A percentile compares a stretch with the other conserved stretches of the same genome.
These are phyloP conservation scores for Anthracocystis walkeri DNA, from an alignment of 1,284 basidiomycete genomes.

Conservation along the genomic window DNA sequence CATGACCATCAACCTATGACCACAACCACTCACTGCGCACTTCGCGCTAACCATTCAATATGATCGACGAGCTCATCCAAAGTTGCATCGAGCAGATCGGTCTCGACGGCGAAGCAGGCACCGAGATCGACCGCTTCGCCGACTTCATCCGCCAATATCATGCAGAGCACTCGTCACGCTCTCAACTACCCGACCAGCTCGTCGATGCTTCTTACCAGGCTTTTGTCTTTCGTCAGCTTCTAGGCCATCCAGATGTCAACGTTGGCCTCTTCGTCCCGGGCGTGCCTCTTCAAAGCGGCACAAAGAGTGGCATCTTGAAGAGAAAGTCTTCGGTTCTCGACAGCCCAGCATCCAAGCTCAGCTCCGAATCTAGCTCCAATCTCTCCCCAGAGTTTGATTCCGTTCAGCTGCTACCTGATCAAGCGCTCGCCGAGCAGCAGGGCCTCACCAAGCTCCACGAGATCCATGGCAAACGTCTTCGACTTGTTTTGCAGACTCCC, in stretches of 20 bases:
- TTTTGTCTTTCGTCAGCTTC: conserved; percentile 82
- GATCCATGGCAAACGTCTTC: conserved; percentile 72
- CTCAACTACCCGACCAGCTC: conserved; percentile 72
- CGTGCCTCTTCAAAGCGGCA: conserved; percentile 14
- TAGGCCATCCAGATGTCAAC: conserved; percentile 78
- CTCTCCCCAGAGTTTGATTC: conserved; percentile 20
- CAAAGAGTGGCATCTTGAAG: conserved; percentile 25
- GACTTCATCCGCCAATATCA: conserved; percentile 79
- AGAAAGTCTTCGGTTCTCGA: conserved; percentile 5
- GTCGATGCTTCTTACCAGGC: conserved; percentile 81
- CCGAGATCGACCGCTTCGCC: conserved; percentile 77
- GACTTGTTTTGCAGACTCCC: conserved; percentile 80
- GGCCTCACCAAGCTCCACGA: conserved; percentile 71
- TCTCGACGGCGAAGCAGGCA: conserved; percentile 85
- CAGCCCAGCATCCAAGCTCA: conserved; percentile 13
- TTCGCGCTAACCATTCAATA: conserved; percentile 11
- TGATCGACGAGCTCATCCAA: conserved; percentile 81
- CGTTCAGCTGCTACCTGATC: conserved; percentile 38
- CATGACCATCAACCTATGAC: conserved; percentile 2
- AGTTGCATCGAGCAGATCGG: conserved; percentile 81
- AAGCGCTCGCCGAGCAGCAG: conserved; percentile 20
- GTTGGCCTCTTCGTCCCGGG: conserved; percentile 73
- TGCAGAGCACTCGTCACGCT: conserved; percentile 67
- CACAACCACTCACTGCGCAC: background rate
- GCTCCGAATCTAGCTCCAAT: conserved; percentile 1